phyloP scores from a whole-genome alignment of 139 green algal genomes.

The Nannochloris sp. region DNA sequence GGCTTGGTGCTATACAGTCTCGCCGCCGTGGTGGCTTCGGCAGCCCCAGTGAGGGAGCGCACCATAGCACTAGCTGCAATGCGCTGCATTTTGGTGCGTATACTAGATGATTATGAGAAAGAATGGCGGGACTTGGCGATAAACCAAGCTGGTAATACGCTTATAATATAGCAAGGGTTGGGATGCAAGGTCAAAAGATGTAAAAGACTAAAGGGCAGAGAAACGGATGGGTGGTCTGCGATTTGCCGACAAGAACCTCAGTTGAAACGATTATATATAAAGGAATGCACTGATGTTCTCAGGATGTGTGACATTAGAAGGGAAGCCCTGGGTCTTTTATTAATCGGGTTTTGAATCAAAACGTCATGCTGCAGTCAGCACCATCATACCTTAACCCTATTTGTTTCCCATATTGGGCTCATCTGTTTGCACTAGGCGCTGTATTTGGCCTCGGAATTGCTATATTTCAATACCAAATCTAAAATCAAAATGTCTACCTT shows the following conservation, averaged over 20 bases:
- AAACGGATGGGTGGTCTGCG: neutral
- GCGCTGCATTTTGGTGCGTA: neutral
- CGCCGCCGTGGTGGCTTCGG: neutral
- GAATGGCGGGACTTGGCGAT: no score
- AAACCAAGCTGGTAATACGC: no score
- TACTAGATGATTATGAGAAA: no score
- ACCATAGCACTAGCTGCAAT: neutral
- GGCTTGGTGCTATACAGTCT: neutral
- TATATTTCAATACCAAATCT: neutral
- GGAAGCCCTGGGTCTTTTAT: no score
- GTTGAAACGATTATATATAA: no score
- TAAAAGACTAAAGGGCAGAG: neutral
- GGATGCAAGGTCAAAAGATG: neutral
- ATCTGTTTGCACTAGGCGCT: no score
- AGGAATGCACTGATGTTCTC: neutral
- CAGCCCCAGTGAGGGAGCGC: neutral
- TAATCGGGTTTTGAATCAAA: no score
- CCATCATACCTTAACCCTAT: no score
- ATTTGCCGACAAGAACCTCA: no score
- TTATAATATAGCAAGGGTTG: neutral
- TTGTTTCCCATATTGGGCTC: no score
- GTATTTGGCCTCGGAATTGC: no score
- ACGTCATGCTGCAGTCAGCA: no score
- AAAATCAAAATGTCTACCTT: conserved; percentile 56
- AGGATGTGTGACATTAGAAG: neutral